phyloP scores from a whole-genome alignment of 306 rosid genomes.

The Dalbergia cochinchinensis region DNA sequence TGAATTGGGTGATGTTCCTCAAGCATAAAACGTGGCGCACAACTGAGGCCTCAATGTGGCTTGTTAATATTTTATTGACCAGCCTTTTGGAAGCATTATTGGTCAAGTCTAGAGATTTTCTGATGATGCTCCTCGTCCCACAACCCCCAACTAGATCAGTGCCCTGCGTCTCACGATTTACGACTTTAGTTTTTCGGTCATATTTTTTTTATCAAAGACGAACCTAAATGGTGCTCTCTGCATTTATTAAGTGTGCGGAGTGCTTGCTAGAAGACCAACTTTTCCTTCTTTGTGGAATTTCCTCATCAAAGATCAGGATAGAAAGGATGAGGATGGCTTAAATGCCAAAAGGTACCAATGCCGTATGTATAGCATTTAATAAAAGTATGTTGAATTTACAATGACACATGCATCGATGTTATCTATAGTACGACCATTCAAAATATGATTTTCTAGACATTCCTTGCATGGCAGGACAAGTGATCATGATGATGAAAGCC shows the following conservation, averaged over 20 bases:
- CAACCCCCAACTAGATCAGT: slow-evolving; percentile 30
- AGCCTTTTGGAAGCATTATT: slow-evolving; percentile 19
- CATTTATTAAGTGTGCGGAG: slow-evolving; percentile 58
- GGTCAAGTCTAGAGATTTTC: slow-evolving; percentile 52
- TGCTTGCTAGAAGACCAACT: neutral
- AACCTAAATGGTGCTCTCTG: neutral
- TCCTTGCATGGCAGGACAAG: slow-evolving; percentile 48
- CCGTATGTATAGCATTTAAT: slow-evolving; percentile 2
- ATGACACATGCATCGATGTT: slow-evolving; percentile 11
- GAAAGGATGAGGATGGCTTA: slow-evolving; percentile 30
- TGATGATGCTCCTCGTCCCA: slow-evolving; percentile 48
- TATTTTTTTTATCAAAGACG: slow-evolving; percentile 41
- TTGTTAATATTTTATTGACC: slow-evolving; percentile 27
- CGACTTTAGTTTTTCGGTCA: neutral
- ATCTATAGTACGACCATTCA: slow-evolving; percentile 48
- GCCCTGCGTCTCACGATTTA: slow-evolving; percentile 44
- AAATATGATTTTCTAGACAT: slow-evolving; percentile 26
- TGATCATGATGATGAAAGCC: slow-evolving; percentile 21
- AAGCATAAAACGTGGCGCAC: slow-evolving; percentile 46
- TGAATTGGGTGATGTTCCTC: neutral
- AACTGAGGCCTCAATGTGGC: slow-evolving; percentile 41
- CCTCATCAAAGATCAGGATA: neutral
- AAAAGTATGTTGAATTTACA: slow-evolving; percentile 28
- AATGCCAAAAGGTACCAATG: slow-evolving; percentile 14
- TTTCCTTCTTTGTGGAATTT: slow-evolving; percentile 35